Base-by-base conservation (phyloP, 805 yeast genomes). In the Ogataea trehalophila region DNA sequence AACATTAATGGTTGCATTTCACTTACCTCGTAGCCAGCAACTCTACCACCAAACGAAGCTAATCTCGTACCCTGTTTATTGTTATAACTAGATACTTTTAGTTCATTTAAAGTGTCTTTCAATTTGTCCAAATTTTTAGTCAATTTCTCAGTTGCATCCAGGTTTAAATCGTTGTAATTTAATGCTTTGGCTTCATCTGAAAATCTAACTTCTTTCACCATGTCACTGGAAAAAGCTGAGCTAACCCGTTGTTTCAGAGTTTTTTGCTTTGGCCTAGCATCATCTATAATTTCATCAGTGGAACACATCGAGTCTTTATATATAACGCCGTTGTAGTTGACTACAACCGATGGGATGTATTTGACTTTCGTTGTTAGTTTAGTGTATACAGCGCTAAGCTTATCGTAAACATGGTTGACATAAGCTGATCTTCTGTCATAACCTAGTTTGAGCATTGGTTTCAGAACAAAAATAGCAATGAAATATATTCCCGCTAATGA, bases 361-460 rank as follows among this genome's bases (percentile, higher is more conserved):
- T 65, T 52, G 16, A 64, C 58, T 36, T 55, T 55, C 22, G 58
- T 59, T 17, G 60, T 50, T 6, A 67, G 51, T n/a, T 63, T 46
- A 1, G 50, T 43, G 20, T 54, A 61, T 1, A 76, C 58, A 2
- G 58, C 20, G 37, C 56, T 60, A 22, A 71, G 50, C 23, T 57
- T 58, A 3, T 55, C 29, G 14, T 71, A 60, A 1, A 65, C 66
- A 37, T 50, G 55, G 2, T 55, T 51, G 13, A 66, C 50, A 8
- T 71, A 60, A 3, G 68, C 69, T 2, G 57, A 43, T 39, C 82
- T 61, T 51, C 77, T 68, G 6, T 64, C 65, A 50, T 63, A 73
- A 26, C 69, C 71, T 5, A 63, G 44, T 15, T 65, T 63, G 6
- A 77, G 43, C 18, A 69, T 50, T 3, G 82, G 82, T 44, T 69